These are phyloP conservation scores for Monosporozyma servazzii DNA, from an alignment of 805 yeast genomes.

Conservation along the genomic window DNA sequence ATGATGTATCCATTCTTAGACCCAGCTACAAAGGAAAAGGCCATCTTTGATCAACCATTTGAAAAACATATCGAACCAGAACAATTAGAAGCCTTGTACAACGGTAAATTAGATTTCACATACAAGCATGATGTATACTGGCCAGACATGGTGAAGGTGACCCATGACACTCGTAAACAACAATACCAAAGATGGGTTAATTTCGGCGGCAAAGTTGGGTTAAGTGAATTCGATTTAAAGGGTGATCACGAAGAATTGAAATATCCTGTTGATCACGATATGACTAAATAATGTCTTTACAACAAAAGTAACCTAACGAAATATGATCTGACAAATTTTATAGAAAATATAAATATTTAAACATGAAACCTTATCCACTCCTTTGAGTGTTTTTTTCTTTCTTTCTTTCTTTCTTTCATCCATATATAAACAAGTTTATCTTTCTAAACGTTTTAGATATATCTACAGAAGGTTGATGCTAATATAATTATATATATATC, in stretches of 20 bases:
- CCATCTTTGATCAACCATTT: conserved; percentile 49
- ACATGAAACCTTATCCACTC: not conserved
- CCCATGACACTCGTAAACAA: conserved; percentile 30
- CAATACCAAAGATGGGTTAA: conserved; percentile 32
- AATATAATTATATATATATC: not conserved
- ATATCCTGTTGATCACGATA: conserved; percentile 17
- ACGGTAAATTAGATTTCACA: conserved; percentile 39
- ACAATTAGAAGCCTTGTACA: conserved; percentile 43
- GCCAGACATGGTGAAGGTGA: conserved; percentile 40
- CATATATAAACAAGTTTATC: not conserved
- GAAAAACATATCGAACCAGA: conserved; percentile 44
- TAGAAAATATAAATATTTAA: not conserved
- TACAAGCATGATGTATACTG: conserved; percentile 47
- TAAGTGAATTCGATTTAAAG: conserved; percentile 47
- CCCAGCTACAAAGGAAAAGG: conserved; percentile 49
- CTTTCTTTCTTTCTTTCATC: not conserved
- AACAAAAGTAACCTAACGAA: not conserved
- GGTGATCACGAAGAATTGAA: conserved; percentile 19
- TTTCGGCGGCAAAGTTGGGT: conserved; percentile 42
- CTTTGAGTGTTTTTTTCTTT: no score
- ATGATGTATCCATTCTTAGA: conserved; percentile 50
- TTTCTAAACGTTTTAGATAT: no score
- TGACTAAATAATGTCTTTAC: not conserved
- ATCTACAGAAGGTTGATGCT: no score
- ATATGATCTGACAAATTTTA: not conserved